Conservation (phyloP, 208 protist genomes). For the Sergeia podlipaevii region DNA sequence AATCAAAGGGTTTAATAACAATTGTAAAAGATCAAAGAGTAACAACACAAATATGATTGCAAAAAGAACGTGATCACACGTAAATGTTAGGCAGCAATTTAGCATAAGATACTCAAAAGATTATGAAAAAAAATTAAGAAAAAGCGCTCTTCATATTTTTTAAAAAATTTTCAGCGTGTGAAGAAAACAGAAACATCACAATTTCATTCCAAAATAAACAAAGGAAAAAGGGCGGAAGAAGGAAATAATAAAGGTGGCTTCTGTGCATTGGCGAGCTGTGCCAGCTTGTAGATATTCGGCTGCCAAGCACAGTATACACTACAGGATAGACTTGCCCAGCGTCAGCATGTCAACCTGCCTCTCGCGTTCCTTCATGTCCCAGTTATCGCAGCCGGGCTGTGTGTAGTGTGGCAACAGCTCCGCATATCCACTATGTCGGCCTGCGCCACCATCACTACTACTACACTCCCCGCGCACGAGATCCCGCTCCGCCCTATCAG, state of each 20-base stretch:
- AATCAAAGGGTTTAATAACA: too few relatives aligned
- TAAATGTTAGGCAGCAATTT: background rate
- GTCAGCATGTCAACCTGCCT: conserved; percentile 20
- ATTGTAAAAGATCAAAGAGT: too few relatives aligned
- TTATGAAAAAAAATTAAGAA: conserved; percentile 2
- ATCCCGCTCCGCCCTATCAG: background rate
- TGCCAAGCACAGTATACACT: too few relatives aligned
- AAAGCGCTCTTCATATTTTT: background rate
- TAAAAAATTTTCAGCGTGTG: background rate
- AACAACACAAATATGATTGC: too few relatives aligned
- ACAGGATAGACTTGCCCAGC: conserved; percentile 11
- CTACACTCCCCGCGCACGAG: conserved; percentile 2
- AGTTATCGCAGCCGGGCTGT: conserved; percentile 5
- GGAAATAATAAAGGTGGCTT: conserved; percentile 9
- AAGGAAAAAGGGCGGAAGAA: conserved; percentile 7
- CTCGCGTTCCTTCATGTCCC: conserved; percentile 18
- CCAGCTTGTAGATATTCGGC: too few relatives aligned
- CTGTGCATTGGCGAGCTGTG: too few relatives aligned
- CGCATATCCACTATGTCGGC: background rate
- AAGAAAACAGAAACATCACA: background rate
- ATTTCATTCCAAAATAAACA: too few relatives aligned
- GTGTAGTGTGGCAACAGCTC: background rate
- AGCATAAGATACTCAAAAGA: background rate
- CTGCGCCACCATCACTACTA: too few relatives aligned
- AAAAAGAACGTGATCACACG: background rate